These are phyloP conservation scores for Nicotiana attenuata DNA, from an alignment of 257 asterid species.

Conservation along the genomic window DNA sequence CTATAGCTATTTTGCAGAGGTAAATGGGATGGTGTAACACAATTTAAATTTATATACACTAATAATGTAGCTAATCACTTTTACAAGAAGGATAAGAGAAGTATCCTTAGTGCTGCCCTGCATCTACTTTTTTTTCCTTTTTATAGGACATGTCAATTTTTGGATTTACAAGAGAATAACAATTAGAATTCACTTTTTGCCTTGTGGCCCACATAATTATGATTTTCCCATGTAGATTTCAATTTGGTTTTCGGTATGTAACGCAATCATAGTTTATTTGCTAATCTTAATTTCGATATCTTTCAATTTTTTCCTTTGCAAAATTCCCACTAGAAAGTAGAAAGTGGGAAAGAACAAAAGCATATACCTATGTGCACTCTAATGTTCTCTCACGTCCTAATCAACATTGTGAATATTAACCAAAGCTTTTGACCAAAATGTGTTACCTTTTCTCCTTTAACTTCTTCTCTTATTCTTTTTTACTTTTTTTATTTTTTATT, in stretches of 20 bases:
- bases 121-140: background rate
- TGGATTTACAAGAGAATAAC: background rate
- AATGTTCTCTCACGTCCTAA: background rate
- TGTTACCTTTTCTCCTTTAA: background rate
- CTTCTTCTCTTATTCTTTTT: too few species aligned
- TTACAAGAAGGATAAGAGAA: background rate
- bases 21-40: too few species aligned
- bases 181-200: background rate
- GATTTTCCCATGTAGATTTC: background rate
- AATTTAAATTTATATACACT: too few species aligned
- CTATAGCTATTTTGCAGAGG: too few species aligned
- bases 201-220: conserved; percentile 11
- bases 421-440: background rate
- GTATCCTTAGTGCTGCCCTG: background rate
- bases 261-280: background rate
- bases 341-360: background rate
- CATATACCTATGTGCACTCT: background rate
- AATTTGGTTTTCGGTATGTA: background rate
- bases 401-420: background rate
- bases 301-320: background rate
- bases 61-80: background rate
- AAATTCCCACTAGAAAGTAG: background rate
- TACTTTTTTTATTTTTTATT: background rate
- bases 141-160: background rate
- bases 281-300: background rate